phyloP scores from a whole-genome alignment of 768 basidiomycete species.

The Psilocybe cubensis region DNA sequence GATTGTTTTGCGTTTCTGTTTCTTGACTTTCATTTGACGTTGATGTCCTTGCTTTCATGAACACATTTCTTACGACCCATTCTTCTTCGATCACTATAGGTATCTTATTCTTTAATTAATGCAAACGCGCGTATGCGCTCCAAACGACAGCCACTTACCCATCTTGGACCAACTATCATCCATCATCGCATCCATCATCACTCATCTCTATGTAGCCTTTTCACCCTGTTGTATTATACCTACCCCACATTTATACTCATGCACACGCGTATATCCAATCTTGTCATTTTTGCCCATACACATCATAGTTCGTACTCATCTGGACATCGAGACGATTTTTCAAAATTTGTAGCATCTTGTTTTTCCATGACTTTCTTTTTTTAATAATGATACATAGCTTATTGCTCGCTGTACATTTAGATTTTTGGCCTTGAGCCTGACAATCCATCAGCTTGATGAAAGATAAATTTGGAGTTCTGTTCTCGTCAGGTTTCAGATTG shows the following conservation, averaged over 20 bases:
- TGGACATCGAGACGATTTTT: constrained; percentile 24
- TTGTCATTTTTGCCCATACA: not conserved
- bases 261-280: too few species aligned
- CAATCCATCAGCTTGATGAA: too few species aligned
- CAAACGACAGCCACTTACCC: not conserved
- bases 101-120: not conserved
- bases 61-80: not conserved
- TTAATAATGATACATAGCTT: too few species aligned
- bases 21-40: not conserved
- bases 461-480: too few species aligned
- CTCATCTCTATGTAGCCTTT: not conserved
- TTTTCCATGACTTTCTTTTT: constrained; percentile 6
- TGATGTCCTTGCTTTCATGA: not conserved
- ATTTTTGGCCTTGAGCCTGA: too few species aligned
- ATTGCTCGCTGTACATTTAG: too few species aligned
- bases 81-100: not conserved
- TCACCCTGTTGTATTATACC: constrained; percentile 16
- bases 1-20: not conserved
- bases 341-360: constrained; percentile 10
- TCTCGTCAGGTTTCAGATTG: too few species aligned
- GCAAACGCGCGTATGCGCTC: not conserved
- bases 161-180: not conserved
- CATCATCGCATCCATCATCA: not conserved
- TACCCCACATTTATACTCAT: too few species aligned
- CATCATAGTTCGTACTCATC: constrained; percentile 18